These are phyloP conservation scores for Gorgonomyces haynaldii DNA, from an alignment of 192 early-diverging fungal species.

Conservation along the genomic window DNA sequence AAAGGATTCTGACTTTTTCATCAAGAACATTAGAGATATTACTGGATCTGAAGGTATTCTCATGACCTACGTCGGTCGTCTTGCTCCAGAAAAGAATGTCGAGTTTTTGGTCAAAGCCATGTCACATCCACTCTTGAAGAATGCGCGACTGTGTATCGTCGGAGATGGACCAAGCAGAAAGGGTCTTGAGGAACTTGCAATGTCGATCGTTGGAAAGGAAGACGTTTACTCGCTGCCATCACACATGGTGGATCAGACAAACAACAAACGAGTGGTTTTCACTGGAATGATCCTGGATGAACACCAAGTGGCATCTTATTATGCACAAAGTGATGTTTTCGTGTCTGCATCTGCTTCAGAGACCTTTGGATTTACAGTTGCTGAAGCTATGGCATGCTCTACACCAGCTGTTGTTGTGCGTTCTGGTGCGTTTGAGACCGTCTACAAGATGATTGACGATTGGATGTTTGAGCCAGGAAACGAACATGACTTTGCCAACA, in stretches of 20 bases:
- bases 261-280: slow-evolving; percentile 26
- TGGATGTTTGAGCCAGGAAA: slow-evolving; percentile 40
- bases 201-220: slow-evolving; percentile 14
- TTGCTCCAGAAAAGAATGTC: slow-evolving; percentile 37
- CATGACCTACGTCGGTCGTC: slow-evolving; percentile 35
- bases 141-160: slow-evolving; percentile 30
- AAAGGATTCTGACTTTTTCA: too few relatives aligned
- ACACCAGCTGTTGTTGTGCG: slow-evolving; percentile 35
- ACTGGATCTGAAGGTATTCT: slow-evolving; percentile 14
- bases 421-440: slow-evolving; percentile 26
- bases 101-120: slow-evolving; percentile 31
- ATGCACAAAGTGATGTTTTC: slow-evolving; percentile 32
- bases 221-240: slow-evolving; percentile 15
- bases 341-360: slow-evolving; percentile 39
- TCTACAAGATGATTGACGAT: slow-evolving; percentile 34
- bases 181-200: slow-evolving; percentile 20
- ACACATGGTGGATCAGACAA: neutral
- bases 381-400: slow-evolving; percentile 39
- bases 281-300: slow-evolving; percentile 36
- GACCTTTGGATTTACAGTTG: slow-evolving; percentile 47
- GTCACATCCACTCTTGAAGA: slow-evolving; percentile 15
- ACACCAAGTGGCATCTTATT: slow-evolving; percentile 17
- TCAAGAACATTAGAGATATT: neutral
- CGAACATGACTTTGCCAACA: slow-evolving; percentile 21
- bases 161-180: slow-evolving; percentile 33